phyloP scores from a whole-genome alignment of 495 filamentous ascomycete species.

The Pyronema omphalodes region DNA sequence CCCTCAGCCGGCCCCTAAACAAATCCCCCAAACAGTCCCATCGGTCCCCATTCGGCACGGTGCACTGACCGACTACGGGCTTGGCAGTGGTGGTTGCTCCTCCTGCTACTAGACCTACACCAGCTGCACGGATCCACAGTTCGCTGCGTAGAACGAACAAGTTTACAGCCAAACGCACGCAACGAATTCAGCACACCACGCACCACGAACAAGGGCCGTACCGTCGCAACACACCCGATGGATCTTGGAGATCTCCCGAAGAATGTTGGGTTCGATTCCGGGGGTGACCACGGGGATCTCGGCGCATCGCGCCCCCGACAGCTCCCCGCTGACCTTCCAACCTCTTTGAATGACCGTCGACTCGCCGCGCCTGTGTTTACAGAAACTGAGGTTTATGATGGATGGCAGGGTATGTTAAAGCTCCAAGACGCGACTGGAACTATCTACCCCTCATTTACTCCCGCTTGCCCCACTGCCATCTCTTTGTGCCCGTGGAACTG shows the following conservation, averaged over 20 bases:
- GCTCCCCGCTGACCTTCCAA: conserved; percentile 76
- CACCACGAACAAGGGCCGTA: not conserved
- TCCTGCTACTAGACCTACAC: conserved; percentile 5
- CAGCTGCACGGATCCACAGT: conserved; percentile 2
- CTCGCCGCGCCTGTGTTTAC: conserved; percentile 29
- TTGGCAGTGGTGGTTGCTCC: not conserved
- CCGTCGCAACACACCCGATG: conserved; percentile 26
- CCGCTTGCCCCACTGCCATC: no score
- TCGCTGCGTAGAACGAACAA: not conserved
- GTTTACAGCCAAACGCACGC: no score
- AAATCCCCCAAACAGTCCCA: no score
- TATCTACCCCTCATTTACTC: conserved; percentile 1
- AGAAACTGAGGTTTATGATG: conserved; percentile 96
- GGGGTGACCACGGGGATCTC: conserved; percentile 32
- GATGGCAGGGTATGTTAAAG: conserved; percentile 67
- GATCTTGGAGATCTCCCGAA: conserved; percentile 32
- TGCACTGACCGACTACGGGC: not conserved
- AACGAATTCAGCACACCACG: no score
- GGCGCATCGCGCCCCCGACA: conserved; percentile 28
- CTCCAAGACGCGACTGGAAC: not conserved
- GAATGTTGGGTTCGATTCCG: conserved; percentile 15
- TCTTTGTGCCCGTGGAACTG: no score
- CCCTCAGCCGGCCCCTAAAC: no score
- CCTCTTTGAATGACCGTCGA: conserved; percentile 73
- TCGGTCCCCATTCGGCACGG: no score